These are phyloP conservation scores for Mortierella sp. DNA, from an alignment of 371 early-diverging fungal genomes.

Conservation along the genomic window DNA sequence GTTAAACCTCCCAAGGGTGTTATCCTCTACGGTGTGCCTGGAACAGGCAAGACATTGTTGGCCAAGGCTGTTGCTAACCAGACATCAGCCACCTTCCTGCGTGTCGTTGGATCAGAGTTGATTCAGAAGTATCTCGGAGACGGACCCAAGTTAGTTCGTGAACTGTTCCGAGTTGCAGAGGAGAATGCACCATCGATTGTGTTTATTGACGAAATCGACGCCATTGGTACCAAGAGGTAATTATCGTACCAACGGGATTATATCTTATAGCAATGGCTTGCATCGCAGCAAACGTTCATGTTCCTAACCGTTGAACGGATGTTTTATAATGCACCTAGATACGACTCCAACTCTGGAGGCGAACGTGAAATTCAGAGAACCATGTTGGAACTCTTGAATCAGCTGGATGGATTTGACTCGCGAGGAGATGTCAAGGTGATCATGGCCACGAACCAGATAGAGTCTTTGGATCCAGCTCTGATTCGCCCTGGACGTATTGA, in stretches of 20 bases:
- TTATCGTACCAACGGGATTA: no score
- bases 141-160: conserved; percentile 99
- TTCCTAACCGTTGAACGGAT: no score
- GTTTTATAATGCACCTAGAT: conserved; percentile 57
- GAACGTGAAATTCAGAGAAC: conserved; percentile 99
- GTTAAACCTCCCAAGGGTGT: conserved; percentile 99
- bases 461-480: conserved; percentile 98
- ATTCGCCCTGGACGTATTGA: conserved; percentile 99
- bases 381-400: conserved; percentile 99
- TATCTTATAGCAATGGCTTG: no score
- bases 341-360: conserved; percentile 98
- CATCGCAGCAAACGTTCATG: no score
- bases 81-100: conserved; percentile 99
- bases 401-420: conserved; percentile 99
- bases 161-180: conserved; percentile 99
- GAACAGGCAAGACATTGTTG: conserved; percentile 99
- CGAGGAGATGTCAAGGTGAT: conserved; percentile 99
- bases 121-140: conserved; percentile 99
- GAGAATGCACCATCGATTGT: conserved; percentile 99
- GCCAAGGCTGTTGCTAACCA: conserved; percentile 99
- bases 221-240: conserved; percentile 96
- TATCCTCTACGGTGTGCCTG: conserved; percentile 99
- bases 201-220: conserved; percentile 99
- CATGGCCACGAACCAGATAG: conserved; percentile 99
- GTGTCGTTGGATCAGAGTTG: conserved; percentile 99